Evolutionary conservation across 768 basidiomycete species (phyloP).

Genomic region (Suillus clintonianus): DNA sequence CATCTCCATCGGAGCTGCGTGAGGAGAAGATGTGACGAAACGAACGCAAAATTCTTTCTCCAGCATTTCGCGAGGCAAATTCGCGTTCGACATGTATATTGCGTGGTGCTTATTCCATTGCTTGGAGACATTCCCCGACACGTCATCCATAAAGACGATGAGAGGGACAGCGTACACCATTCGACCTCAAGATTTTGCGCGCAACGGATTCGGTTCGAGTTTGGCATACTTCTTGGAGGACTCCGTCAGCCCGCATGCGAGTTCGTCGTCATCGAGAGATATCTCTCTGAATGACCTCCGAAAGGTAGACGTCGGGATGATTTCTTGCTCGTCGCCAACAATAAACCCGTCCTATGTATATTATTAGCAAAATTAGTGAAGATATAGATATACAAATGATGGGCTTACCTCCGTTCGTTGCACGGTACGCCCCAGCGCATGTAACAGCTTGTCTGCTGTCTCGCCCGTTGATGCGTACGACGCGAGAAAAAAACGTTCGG

Average conservation of each 20-base stretch:
- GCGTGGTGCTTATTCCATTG: slow-evolving; percentile 41
- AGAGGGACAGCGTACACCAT: slow-evolving; percentile 24
- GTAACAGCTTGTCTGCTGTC: too few relatives aligned
- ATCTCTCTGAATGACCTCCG: slow-evolving; percentile 13
- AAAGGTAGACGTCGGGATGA: slow-evolving; percentile 10
- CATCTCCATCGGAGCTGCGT: too few relatives aligned
- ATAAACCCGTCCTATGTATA: slow-evolving; percentile 12
- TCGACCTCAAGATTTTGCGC: slow-evolving; percentile 15
- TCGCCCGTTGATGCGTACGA: too few relatives aligned
- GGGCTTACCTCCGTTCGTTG: too few relatives aligned
- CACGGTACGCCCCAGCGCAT: too few relatives aligned
- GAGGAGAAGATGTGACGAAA: slow-evolving; percentile 34
- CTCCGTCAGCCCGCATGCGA: slow-evolving; percentile 5
- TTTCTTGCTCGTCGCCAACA: slow-evolving; percentile 8
- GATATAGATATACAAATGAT: too few relatives aligned
- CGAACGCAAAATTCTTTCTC: slow-evolving; percentile 33
- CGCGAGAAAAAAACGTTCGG: too few relatives aligned
- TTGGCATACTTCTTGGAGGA: too few relatives aligned
- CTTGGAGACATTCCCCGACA: slow-evolving; percentile 37
- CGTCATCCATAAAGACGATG: slow-evolving; percentile 37
- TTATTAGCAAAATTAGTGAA: too few relatives aligned
- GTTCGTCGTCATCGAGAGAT: neutral
- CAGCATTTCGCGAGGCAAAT: slow-evolving; percentile 27
- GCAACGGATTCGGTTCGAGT: slow-evolving; percentile 19
- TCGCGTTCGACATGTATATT: slow-evolving; percentile 34